These are phyloP conservation scores for Trichocomaceae sp. DNA, from an alignment of 2,329 filamentous ascomycete genomes.

Conservation along the genomic window DNA sequence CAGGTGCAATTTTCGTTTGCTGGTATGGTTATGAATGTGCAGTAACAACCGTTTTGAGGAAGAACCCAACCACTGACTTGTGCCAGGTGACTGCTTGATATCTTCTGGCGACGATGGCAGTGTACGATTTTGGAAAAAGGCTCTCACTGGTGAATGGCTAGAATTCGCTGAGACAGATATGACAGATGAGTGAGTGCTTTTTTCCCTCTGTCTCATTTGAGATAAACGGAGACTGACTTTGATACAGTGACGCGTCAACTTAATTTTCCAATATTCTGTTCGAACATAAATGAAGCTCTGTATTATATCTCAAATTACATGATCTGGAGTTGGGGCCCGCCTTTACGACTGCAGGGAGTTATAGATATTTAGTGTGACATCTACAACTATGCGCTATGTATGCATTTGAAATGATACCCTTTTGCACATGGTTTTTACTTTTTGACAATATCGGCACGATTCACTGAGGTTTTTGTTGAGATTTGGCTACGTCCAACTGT, in stretches of 20 bases:
- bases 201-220: neutral
- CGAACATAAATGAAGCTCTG: neutral
- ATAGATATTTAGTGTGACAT: neutral
- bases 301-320: neutral
- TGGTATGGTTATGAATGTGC: slow-evolving; percentile 22
- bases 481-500: neutral
- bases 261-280: neutral
- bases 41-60: neutral
- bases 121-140: slow-evolving; percentile 40
- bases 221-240: neutral
- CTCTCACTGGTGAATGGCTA: slow-evolving; percentile 39
- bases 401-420: slow-evolving; percentile 9
- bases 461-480: neutral
- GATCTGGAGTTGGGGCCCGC: neutral
- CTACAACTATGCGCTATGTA: neutral
- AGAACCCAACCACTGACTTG: neutral
- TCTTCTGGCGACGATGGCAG: slow-evolving; percentile 38
- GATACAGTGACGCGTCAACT: neutral
- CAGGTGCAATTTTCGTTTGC: slow-evolving; percentile 40
- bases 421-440: neutral
- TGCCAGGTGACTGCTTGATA: slow-evolving; percentile 37
- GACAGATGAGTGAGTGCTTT: slow-evolving; percentile 24
- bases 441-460: neutral
- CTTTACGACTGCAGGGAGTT: neutral
- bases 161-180: slow-evolving; percentile 40